These are phyloP conservation scores for Diutina mesorugosa DNA, from an alignment of 1,139 yeast species.

Conservation along the genomic window DNA sequence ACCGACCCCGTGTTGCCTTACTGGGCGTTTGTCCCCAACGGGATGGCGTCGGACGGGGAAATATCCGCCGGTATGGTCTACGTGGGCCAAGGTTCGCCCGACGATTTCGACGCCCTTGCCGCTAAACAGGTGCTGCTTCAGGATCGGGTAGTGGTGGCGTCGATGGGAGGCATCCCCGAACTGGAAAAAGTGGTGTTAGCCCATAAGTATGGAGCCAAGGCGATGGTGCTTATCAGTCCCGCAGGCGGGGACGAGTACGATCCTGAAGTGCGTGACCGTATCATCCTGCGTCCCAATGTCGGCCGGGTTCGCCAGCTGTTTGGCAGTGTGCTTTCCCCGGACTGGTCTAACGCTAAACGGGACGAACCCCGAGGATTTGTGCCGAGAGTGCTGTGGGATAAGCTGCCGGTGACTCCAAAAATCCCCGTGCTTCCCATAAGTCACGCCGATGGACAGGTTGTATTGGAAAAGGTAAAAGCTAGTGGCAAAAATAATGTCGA, in stretches of 20 bases:
- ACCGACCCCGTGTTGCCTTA: constrained; percentile 15
- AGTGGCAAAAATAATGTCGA: constrained; percentile 30
- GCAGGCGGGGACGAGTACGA: constrained; percentile 13
- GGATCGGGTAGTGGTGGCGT: constrained; percentile 43
- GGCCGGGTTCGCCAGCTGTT: constrained; percentile 55
- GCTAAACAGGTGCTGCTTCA: constrained; percentile 20
- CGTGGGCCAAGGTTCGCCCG: constrained; percentile 45
- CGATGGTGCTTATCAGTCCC: constrained; percentile 23
- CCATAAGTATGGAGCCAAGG: constrained; percentile 17
- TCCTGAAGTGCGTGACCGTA: constrained; percentile 22
- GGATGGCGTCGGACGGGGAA: constrained; percentile 32
- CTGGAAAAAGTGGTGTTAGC: constrained; percentile 25
- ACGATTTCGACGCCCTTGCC: constrained; percentile 40
- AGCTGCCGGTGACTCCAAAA: constrained; percentile 46
- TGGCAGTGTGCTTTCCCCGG: constrained; percentile 76
- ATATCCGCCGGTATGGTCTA: constrained; percentile 44
- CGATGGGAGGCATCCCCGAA: constrained; percentile 36
- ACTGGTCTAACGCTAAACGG: constrained; percentile 33
- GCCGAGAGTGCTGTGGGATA: constrained; percentile 26
- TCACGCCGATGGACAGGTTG: constrained; percentile 46
- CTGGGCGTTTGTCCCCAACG: constrained; percentile 57
- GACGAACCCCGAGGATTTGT: constrained; percentile 23
- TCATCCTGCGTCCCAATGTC: constrained; percentile 51
- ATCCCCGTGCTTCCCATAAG: constrained; percentile 73
- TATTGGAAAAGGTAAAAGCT: constrained; percentile 28